Evolutionary conservation across 805 yeast species (phyloP).

Genomic region (Ogataea henricii): DNA sequence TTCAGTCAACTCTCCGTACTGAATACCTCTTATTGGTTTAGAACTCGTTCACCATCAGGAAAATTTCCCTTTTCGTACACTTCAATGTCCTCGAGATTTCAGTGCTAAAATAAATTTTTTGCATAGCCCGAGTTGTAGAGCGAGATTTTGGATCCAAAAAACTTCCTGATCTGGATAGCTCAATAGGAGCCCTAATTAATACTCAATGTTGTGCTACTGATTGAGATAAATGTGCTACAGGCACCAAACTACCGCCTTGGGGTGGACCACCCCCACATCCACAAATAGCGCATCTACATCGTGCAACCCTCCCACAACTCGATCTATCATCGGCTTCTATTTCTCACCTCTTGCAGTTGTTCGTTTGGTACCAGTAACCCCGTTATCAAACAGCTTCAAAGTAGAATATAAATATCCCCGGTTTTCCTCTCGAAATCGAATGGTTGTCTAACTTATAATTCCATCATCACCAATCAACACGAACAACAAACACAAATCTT

Average conservation of each 20-base stretch:
- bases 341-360: background rate
- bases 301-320: background rate
- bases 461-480: background rate
- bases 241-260: background rate
- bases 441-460: background rate
- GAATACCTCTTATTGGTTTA: background rate
- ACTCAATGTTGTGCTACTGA: background rate
- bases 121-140: background rate
- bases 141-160: background rate
- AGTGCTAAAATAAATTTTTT: background rate
- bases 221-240: conserved; percentile 3
- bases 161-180: conserved; percentile 8
- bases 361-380: background rate
- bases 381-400: conserved; percentile 3
- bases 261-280: background rate
- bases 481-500: background rate
- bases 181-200: background rate
- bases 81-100: conserved; percentile 8
- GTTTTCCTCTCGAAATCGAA: background rate
- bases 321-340: background rate
- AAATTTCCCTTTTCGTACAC: conserved; percentile 11
- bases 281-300: background rate
- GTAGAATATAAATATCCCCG: conserved; percentile 4
- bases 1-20: background rate
- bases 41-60: conserved; percentile 3